phyloP scores from a whole-genome alignment of 1,284 basidiomycete genomes.

The Trichosporon ovoides region DNA sequence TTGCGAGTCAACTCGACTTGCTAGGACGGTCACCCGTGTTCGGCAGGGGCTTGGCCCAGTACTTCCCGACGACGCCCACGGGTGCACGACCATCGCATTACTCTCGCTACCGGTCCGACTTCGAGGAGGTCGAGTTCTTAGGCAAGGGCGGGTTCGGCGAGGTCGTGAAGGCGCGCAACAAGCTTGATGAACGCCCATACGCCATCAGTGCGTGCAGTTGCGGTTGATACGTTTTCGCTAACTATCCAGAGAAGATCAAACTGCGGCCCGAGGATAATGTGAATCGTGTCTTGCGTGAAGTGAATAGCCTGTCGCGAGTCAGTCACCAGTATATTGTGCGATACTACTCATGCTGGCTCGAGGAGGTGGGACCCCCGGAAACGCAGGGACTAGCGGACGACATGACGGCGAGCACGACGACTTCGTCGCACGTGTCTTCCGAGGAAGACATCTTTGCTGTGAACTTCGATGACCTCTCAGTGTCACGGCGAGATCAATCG shows the following conservation, averaged over 20 bases:
- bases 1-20: conserved; percentile 7
- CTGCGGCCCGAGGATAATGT: conserved; percentile 73
- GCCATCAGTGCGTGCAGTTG: conserved; percentile 45
- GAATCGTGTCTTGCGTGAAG: conserved; percentile 83
- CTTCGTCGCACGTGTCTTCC: conserved; percentile 9
- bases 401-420: conserved; percentile 9
- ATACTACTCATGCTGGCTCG: conserved; percentile 54
- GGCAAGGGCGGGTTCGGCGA: conserved; percentile 90
- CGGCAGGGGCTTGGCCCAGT: conserved; percentile 19
- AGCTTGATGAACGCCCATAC: conserved; percentile 52
- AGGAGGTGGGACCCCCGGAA: conserved; percentile 35
- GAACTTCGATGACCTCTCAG: conserved; percentile 42
- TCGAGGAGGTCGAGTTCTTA: conserved; percentile 49
- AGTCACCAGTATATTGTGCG: conserved; percentile 87
- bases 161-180: conserved; percentile 88
- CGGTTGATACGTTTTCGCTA: background rate
- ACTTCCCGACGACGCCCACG: conserved; percentile 24
- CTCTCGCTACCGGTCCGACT: conserved; percentile 47
- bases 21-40: conserved; percentile 32
- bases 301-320: conserved; percentile 78
- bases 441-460: conserved; percentile 41
- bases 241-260: conserved; percentile 75
- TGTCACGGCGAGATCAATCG: conserved; percentile 35
- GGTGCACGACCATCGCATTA: conserved; percentile 11
- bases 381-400: conserved; percentile 13